A percentile compares a stretch with the other conserved stretches of the same genome.
Evolutionary conservation across 2,329 filamentous ascomycete genomes (phyloP).

Genomic region (Balansia obtecta): DNA sequence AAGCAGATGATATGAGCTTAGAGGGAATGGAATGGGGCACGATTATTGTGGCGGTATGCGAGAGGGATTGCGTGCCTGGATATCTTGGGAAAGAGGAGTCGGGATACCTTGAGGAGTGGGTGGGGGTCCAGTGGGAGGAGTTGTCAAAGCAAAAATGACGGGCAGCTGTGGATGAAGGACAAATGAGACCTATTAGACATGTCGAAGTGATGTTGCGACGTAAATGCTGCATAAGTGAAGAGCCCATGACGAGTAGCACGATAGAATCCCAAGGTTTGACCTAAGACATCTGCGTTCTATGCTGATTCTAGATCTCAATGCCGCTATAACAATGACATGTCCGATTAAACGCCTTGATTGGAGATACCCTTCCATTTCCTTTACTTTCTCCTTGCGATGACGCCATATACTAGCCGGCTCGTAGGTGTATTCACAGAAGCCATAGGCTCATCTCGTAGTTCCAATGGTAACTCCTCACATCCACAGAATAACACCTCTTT

Average conservation of each 20-base stretch:
- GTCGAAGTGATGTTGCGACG: slow-evolving; percentile 1
- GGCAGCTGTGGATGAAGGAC: not conserved
- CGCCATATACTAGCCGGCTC: not conserved
- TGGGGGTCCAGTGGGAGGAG: slow-evolving; percentile 97
- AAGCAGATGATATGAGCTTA: slow-evolving; percentile 57
- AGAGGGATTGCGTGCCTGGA: slow-evolving; percentile 57
- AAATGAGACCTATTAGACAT: slow-evolving; percentile 7
- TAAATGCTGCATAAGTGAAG: not conserved
- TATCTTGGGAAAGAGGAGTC: slow-evolving; percentile 48
- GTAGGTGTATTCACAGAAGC: not conserved
- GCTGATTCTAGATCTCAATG: slow-evolving; percentile 18
- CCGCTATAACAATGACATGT: slow-evolving; percentile 23
- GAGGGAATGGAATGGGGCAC: slow-evolving; percentile 99
- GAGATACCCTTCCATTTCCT: slow-evolving; percentile 16
- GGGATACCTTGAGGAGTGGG: slow-evolving; percentile 89
- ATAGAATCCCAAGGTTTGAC: not conserved
- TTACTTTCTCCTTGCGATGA: slow-evolving; percentile 13
- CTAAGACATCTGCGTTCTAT: slow-evolving; percentile 14
- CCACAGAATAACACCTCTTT: not conserved
- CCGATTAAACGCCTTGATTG: slow-evolving; percentile 22
- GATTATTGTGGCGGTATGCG: slow-evolving; percentile 75
- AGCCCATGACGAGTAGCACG: slow-evolving; percentile 8
- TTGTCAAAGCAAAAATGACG: slow-evolving; percentile 28
- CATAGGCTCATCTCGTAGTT: not conserved
- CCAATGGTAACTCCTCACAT: not conserved